A percentile compares a stretch with the other conserved stretches of the same genome.
Evolutionary conservation across 768 basidiomycete genomes (phyloP).

Genomic region (Rhizopogon vesiculosus): DNA sequence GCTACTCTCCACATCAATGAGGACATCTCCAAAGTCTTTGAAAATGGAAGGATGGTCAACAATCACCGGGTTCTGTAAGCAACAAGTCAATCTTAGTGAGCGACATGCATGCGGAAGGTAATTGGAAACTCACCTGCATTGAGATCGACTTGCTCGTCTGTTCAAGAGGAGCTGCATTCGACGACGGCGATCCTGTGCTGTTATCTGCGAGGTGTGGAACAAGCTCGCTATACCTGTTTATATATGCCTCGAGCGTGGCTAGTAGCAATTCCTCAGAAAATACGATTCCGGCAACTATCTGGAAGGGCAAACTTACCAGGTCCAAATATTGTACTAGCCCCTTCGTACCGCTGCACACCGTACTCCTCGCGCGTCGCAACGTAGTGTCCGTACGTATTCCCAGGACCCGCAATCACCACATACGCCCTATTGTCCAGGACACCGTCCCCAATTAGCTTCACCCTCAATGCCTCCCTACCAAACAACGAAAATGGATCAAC

Average conservation of each 20-base stretch:
- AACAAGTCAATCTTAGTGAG: neutral
- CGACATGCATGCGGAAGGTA: neutral
- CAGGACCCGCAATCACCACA: conserved; percentile 78
- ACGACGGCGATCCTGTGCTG: conserved; percentile 41
- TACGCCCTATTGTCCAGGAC: conserved; percentile 65
- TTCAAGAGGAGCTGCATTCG: conserved; percentile 61
- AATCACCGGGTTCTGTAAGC: conserved; percentile 50
- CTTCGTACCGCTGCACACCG: conserved; percentile 72
- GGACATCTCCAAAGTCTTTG: conserved; percentile 57
- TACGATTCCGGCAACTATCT: neutral
- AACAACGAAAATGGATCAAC: neutral
- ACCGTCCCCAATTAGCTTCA: conserved; percentile 56
- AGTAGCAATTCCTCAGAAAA: neutral
- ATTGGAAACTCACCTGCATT: conserved; percentile 41
- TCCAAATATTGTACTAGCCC: conserved; percentile 76
- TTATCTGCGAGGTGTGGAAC: conserved; percentile 56
- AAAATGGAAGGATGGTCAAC: conserved; percentile 54
- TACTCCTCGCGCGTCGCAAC: conserved; percentile 73
- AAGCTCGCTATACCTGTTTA: conserved; percentile 67
- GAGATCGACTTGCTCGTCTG: conserved; percentile 65
- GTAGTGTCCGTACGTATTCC: conserved; percentile 77
- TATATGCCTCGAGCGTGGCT: conserved; percentile 80
- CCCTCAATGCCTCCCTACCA: conserved; percentile 60
- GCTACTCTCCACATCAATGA: conserved; percentile 45
- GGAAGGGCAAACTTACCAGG: conserved; percentile 44